Conservation (phyloP, 345 rosid genomes). For the Turnera subulata region DNA sequence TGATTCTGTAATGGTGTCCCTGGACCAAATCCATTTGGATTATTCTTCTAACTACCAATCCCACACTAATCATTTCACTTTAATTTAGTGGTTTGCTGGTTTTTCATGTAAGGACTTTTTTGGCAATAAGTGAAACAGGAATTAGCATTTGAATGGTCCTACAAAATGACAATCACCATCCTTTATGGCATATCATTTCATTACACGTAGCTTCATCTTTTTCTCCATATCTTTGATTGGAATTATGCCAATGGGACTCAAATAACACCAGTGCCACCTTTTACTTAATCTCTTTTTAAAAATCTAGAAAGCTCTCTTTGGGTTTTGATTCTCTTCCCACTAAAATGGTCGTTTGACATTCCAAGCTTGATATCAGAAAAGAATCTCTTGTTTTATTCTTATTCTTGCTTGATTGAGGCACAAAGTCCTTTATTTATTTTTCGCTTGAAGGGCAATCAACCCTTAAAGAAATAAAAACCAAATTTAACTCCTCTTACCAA, state of each 20-base stretch:
- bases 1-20: neutral
- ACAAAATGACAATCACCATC: neutral
- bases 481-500: no score
- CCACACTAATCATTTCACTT: no score
- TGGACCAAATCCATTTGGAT: neutral
- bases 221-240: neutral
- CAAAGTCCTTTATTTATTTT: neutral
- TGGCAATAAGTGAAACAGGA: neutral
- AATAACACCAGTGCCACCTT: neutral
- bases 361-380: conserved; percentile 15
- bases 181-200: no score
- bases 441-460: no score
- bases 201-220: neutral
- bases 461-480: no score
- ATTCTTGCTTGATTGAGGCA: conserved; percentile 24
- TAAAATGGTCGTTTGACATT: conserved; percentile 27
- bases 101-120: no score
- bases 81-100: neutral
- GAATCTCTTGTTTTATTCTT: conserved; percentile 24
- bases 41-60: neutral
- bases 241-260: no score
- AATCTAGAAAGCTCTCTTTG: conserved; percentile 18
- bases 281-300: neutral
- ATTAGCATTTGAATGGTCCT: neutral
- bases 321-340: conserved; percentile 21